Conservation (phyloP, 2,329 filamentous ascomycete species). For the Aspergillus melleus region DNA sequence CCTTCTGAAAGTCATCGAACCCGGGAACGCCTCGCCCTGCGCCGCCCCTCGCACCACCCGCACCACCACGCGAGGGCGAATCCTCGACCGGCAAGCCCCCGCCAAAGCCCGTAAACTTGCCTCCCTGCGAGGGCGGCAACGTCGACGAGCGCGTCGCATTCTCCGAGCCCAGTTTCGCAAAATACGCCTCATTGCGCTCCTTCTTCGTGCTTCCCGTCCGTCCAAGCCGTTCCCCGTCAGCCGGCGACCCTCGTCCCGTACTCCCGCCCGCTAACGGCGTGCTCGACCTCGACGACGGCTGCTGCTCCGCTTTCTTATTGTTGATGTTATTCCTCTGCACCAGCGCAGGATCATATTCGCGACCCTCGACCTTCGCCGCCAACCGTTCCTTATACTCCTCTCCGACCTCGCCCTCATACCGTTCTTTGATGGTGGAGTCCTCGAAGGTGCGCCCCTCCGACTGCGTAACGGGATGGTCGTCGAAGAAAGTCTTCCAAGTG, state of each 20-base stretch:
- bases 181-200: constrained; percentile 79
- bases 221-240: constrained; percentile 25
- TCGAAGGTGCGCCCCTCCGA: constrained; percentile 74
- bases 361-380: constrained; percentile 81
- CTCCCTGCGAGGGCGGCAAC: constrained; percentile 83
- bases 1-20: constrained; percentile 86
- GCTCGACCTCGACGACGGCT: constrained; percentile 30
- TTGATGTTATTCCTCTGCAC: constrained; percentile 29
- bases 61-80: constrained; percentile 20
- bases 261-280: constrained; percentile 23
- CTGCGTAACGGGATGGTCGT: constrained; percentile 66
- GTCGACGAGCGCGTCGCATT: constrained; percentile 75
- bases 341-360: constrained; percentile 76
- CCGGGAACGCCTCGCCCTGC: constrained; percentile 48
- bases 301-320: constrained; percentile 33
- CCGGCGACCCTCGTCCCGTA: constrained; percentile 24
- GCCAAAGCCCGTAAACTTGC: constrained; percentile 90
- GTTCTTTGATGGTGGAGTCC: constrained; percentile 82
- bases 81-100: constrained; percentile 64
- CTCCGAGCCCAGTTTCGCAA: constrained; percentile 77
- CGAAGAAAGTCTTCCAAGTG: constrained; percentile 84
- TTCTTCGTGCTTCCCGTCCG: constrained; percentile 53
- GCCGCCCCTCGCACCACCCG: neutral
- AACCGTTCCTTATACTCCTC: constrained; percentile 95
- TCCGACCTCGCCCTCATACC: constrained; percentile 84